A percentile compares a stretch with the other conserved stretches of the same genome.
These are phyloP conservation scores for Adansonia grandidieri DNA, from an alignment of 441 rosid species.

Conservation along the genomic window DNA sequence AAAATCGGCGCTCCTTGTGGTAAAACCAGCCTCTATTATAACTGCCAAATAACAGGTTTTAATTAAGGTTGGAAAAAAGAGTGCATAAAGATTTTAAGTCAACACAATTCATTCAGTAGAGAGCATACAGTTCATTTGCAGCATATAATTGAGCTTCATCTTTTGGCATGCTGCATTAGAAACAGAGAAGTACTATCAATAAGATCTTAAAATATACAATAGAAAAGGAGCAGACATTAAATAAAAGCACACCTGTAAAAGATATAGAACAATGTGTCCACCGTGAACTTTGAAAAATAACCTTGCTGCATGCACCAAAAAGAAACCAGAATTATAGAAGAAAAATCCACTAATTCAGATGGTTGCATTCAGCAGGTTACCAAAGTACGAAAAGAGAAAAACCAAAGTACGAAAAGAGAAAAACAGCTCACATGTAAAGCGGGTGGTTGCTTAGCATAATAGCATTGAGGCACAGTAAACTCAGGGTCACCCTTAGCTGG, in stretches of 20 bases:
- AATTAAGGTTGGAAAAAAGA: neutral
- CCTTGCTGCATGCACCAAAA: slow-evolving; percentile 70
- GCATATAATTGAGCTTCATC: slow-evolving; percentile 95
- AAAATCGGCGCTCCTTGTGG: slow-evolving; percentile 78
- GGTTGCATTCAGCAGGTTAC: neutral
- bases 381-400: neutral
- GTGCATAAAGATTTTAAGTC: neutral
- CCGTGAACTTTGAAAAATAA: slow-evolving; percentile 67
- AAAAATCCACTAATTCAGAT: neutral
- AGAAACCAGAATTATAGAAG: neutral
- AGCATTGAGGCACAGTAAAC: slow-evolving; percentile 86
- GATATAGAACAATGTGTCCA: slow-evolving; percentile 77
- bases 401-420: slow-evolving; percentile 1
- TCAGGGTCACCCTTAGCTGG: slow-evolving; percentile 93
- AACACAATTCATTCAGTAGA: slow-evolving; percentile 8
- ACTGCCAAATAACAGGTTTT: slow-evolving; percentile 47
- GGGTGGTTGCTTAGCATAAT: slow-evolving; percentile 75
- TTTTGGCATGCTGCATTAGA: slow-evolving; percentile 86
- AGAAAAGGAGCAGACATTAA: slow-evolving; percentile 14
- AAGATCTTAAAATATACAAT: neutral
- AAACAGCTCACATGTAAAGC: slow-evolving; percentile 63
- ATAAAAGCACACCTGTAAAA: slow-evolving; percentile 73
- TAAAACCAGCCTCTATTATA: slow-evolving; percentile 85
- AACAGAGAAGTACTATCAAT: neutral
- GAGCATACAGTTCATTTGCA: slow-evolving; percentile 92